Evolutionary conservation across 495 filamentous ascomycete genomes (phyloP).

Genomic region (Trichoderma orchidacearum): DNA sequence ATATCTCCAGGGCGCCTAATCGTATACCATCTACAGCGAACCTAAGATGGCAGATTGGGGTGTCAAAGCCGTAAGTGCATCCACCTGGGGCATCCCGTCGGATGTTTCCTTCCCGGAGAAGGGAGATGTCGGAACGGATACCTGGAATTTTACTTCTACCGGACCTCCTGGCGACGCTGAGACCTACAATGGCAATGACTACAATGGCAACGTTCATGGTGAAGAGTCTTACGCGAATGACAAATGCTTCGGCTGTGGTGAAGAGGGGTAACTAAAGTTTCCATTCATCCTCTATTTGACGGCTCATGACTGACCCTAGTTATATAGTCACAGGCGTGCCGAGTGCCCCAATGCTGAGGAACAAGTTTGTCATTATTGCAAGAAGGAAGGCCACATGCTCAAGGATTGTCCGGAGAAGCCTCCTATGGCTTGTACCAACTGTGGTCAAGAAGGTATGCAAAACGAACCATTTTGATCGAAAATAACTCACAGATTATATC

Average conservation of each 20-base stretch:
- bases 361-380: slow-evolving; percentile 21
- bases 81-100: not conserved
- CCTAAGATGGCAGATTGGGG: not conserved
- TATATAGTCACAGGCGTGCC: slow-evolving; percentile 32
- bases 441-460: slow-evolving; percentile 49
- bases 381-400: slow-evolving; percentile 43
- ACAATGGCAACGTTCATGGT: not conserved
- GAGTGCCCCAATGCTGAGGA: slow-evolving; percentile 33
- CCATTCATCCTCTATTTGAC: not conserved
- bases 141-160: not conserved
- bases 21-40: not conserved
- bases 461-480: not conserved
- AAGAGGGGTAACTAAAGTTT: slow-evolving; percentile 42
- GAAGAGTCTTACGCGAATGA: slow-evolving; percentile 9
- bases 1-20: not conserved
- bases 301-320: slow-evolving; percentile 7
- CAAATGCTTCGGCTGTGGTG: slow-evolving; percentile 73
- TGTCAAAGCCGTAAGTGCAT: not conserved
- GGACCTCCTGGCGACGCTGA: not conserved
- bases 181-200: not conserved
- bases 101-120: not conserved
- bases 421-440: slow-evolving; percentile 58
- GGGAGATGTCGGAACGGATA: not conserved
- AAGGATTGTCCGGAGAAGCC: slow-evolving; percentile 58
- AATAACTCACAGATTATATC: slow-evolving; percentile 1